phyloP scores from a whole-genome alignment of 257 asterid species.

The Gardenia jasminoides region DNA sequence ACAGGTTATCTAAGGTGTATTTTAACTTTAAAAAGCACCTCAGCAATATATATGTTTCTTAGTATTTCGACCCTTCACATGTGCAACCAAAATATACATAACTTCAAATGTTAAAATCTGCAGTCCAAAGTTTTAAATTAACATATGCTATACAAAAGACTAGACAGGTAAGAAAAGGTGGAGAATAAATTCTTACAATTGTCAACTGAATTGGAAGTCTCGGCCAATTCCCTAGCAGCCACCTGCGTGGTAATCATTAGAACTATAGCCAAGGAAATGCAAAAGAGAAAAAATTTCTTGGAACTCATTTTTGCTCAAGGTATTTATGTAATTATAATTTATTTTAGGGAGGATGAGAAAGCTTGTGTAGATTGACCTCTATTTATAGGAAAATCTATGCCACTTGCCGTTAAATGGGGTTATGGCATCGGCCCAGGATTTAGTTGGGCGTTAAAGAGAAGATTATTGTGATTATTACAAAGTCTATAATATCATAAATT shows the following conservation, averaged over 20 bases:
- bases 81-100: too few species aligned
- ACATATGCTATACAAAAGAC: too few species aligned
- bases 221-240: background rate
- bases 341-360: background rate
- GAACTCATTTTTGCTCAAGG: conserved; percentile 4
- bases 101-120: too few species aligned
- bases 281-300: background rate
- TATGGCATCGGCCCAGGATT: background rate
- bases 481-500: background rate
- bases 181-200: background rate
- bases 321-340: background rate
- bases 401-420: background rate
- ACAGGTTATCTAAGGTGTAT: too few species aligned
- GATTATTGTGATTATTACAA: too few species aligned
- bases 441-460: too few species aligned
- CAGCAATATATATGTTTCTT: too few species aligned
- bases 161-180: too few species aligned
- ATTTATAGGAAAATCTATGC: background rate
- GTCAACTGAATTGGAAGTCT: conserved; percentile 1
- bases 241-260: conserved; percentile 15
- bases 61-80: too few species aligned
- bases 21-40: too few species aligned
- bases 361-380: background rate
- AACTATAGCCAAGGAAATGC: conserved; percentile 4
- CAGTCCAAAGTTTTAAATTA: too few species aligned